A percentile compares a stretch with the other conserved stretches of the same genome.
phyloP scores from a whole-genome alignment of 2,329 filamentous ascomycete species.

The Alternaria brassicicola region DNA sequence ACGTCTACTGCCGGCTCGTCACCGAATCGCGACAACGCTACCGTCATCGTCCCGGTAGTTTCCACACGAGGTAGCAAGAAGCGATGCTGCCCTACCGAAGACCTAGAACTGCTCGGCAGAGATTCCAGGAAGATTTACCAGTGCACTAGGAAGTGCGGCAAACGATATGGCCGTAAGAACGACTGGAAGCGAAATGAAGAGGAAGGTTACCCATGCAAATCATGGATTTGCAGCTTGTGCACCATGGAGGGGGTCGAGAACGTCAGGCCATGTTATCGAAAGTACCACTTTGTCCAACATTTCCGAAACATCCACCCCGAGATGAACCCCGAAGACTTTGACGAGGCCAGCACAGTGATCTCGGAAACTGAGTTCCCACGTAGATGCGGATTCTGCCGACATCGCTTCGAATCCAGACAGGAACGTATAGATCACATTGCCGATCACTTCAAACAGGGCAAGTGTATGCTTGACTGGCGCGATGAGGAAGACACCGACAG shows the following conservation, averaged over 20 bases:
- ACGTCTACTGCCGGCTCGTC: conserved; percentile 22
- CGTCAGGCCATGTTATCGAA: conserved; percentile 46
- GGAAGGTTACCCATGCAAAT: conserved; percentile 46
- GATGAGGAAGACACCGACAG: conserved; percentile 36
- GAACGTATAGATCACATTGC: conserved; percentile 49
- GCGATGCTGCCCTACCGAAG: conserved; percentile 43
- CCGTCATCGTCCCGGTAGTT: conserved; percentile 20
- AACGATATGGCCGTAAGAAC: conserved; percentile 47
- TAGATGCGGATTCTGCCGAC: conserved; percentile 46
- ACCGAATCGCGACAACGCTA: conserved; percentile 26
- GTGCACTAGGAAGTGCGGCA: conserved; percentile 48
- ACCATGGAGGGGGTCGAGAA: conserved; percentile 39
- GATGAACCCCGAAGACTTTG: conserved; percentile 38
- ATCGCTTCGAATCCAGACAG: conserved; percentile 42
- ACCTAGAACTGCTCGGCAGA: conserved; percentile 35
- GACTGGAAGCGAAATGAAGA: conserved; percentile 50
- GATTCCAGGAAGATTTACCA: conserved; percentile 48
- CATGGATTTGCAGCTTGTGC: conserved; percentile 45
- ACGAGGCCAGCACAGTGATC: conserved; percentile 40
- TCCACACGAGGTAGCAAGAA: conserved; percentile 41
- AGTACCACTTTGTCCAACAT: conserved; percentile 48
- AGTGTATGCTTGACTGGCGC: conserved; percentile 48
- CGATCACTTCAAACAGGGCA: conserved; percentile 48
- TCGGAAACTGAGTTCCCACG: conserved; percentile 45
- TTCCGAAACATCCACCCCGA: conserved; percentile 48